These are phyloP conservation scores for Nakaseomyces sp. DNA, from an alignment of 1,139 yeast species.

Conservation along the genomic window DNA sequence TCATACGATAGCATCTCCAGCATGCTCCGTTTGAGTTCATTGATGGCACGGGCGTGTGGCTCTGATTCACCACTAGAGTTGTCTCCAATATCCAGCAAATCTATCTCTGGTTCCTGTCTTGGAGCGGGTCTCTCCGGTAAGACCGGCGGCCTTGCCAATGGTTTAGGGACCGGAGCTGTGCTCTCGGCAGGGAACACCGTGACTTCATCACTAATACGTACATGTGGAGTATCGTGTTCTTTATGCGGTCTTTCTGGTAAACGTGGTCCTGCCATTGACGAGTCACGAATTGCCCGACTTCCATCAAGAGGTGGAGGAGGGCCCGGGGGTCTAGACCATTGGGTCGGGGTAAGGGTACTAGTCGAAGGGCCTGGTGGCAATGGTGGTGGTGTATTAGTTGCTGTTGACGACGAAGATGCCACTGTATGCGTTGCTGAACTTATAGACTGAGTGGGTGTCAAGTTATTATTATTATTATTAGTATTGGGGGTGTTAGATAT, in stretches of 20 bases:
- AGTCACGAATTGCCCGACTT: background rate
- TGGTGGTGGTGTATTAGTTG: background rate
- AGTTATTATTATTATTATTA: too few species aligned
- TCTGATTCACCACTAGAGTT: background rate
- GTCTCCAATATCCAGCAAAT: background rate
- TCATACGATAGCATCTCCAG: conserved; percentile 1
- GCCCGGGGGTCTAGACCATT: background rate
- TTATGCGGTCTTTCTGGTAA: background rate
- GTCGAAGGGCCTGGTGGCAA: background rate
- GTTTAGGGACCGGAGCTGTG: background rate
- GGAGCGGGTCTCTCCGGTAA: background rate
- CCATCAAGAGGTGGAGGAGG: background rate
- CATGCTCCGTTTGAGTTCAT: background rate
- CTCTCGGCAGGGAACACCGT: background rate
- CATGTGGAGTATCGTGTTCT: background rate
- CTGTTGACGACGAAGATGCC: background rate
- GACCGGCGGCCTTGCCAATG: background rate
- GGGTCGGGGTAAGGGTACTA: background rate
- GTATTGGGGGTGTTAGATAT: too few species aligned
- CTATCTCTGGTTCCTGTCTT: background rate
- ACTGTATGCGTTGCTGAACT: too few species aligned
- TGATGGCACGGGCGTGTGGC: background rate
- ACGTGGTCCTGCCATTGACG: background rate
- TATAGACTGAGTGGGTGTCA: background rate
- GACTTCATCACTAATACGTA: background rate